Base-by-base conservation (phyloP, 495 filamentous ascomycete genomes). In the Aspergillus nanangensis region DNA sequence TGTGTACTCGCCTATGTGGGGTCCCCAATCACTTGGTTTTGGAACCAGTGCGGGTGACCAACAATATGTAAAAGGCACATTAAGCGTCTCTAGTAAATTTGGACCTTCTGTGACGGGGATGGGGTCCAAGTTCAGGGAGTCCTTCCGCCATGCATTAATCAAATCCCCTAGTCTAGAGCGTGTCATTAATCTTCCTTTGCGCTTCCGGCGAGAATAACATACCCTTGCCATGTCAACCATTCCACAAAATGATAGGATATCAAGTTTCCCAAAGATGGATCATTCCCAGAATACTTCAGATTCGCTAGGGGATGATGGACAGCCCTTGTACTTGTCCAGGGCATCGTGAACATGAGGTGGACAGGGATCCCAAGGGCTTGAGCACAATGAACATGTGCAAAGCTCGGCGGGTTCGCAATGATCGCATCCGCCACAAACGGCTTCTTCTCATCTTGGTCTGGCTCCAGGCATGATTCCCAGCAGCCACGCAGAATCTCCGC, bases 271-370 rank as follows among this genome's bases (percentile, higher is more conserved):
- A 77, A 59, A 22, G 57, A 59, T 2, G 67, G 42, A 39, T 77
- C 69, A 4, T 61, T 57, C 47, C 70, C 70, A 21, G 66, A 67
- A 15, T 76, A 64, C 20, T 65, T 55, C 25, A 77, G 65, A 41
- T 80, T 77, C 46, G 76, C 72, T 8, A 76, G 55, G 2, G 77
- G 75, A 51, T 81, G 76, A 7, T 70, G 69, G 50, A 73, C 76
- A 8, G 61, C 63, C 45, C 63, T 62, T 15, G 70, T 74, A 27
- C 68, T 63, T 17, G 70, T 71, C 62, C 67, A 79, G 11, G 76
- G 76, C 79, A 84, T 89, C 60, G 86, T 90, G 60, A 89, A 91
- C 81, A 91, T 86, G 27, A 91, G 57, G 60, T 88, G 84, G 3
- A 91, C 61, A 7, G 87, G 86, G 9, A 90, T 78, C 3, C 84